phyloP scores from a whole-genome alignment of 768 basidiomycete genomes.

The Psilocybe tampanensis region DNA sequence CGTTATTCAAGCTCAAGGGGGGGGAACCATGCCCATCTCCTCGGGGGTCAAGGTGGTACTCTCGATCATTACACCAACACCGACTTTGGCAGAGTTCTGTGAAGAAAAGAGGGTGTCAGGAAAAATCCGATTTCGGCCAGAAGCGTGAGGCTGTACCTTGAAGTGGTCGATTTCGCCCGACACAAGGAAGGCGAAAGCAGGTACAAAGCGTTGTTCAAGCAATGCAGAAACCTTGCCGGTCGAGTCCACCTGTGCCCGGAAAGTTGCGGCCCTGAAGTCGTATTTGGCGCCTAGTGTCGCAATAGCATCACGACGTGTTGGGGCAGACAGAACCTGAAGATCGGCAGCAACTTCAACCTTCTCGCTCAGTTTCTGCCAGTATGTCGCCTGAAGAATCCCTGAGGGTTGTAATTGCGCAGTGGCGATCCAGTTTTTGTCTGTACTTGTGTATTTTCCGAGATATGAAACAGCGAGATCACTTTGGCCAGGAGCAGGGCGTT shows the following conservation, averaged over 20 bases:
- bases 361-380: constrained; percentile 95
- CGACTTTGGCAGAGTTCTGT: constrained; percentile 91
- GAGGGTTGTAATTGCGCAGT: constrained; percentile 85
- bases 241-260: constrained; percentile 93
- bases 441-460: constrained; percentile 76
- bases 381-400: constrained; percentile 87
- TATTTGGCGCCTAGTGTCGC: constrained; percentile 97
- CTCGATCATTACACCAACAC: constrained; percentile 98
- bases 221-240: constrained; percentile 94
- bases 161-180: constrained; percentile 98
- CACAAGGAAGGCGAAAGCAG: constrained; percentile 92
- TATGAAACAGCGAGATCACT: constrained; percentile 76
- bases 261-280: constrained; percentile 91
- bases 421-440: constrained; percentile 86
- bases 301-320: constrained; percentile 83
- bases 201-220: constrained; percentile 95
- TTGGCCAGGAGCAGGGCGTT: constrained; percentile 73
- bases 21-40: constrained; percentile 75
- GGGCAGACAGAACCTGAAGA: constrained; percentile 78
- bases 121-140: constrained; percentile 3
- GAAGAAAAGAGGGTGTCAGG: constrained; percentile 3
- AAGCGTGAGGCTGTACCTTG: constrained; percentile 60
- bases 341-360: constrained; percentile 98
- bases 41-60: constrained; percentile 78
- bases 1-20: constrained; percentile 33